Percentiles rank a stretch among this genome's conserved stretches.
These are phyloP conservation scores for Trifolium repens DNA, from an alignment of 306 rosid genomes.

Conservation along the genomic window DNA sequence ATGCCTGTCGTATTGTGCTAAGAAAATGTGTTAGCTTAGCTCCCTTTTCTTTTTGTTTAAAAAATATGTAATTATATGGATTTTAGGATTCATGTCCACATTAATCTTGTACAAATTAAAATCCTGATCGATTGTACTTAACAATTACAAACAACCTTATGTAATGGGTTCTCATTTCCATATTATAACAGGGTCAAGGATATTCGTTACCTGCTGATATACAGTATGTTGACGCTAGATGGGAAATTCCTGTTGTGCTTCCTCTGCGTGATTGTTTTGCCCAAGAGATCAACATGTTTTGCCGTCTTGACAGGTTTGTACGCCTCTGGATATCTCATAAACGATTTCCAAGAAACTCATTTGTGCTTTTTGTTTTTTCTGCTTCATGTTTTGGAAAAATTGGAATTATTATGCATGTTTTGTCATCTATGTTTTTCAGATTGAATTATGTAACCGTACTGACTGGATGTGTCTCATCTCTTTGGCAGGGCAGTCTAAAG, in stretches of 20 bases:
- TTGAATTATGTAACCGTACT: slow-evolving; percentile 27
- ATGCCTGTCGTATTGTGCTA: not conserved
- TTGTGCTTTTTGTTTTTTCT: slow-evolving; percentile 8
- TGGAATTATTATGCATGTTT: not conserved
- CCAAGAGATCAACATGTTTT: slow-evolving; percentile 80
- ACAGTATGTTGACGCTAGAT: slow-evolving; percentile 89
- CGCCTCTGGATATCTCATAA: slow-evolving; percentile 27
- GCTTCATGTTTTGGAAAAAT: not conserved
- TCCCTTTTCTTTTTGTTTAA: not conserved
- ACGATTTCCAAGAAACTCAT: not conserved
- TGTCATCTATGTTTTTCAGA: not conserved
- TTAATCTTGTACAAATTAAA: not conserved
- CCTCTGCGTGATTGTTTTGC: slow-evolving; percentile 91
- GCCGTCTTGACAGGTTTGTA: slow-evolving; percentile 88
- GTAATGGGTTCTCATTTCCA: slow-evolving; percentile 9
- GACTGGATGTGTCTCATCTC: slow-evolving; percentile 44
- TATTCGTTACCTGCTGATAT: slow-evolving; percentile 92
- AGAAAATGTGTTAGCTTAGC: slow-evolving; percentile 1
- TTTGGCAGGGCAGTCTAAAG: slow-evolving; percentile 95
- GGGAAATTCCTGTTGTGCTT: slow-evolving; percentile 81
- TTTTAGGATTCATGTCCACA: slow-evolving; percentile 23
- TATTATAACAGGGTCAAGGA: slow-evolving; percentile 80
- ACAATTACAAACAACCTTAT: not conserved
- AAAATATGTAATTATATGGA: not conserved
- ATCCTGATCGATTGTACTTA: slow-evolving; percentile 5